Evolutionary conservation across 192 early-diverging fungal genomes (phyloP), one percentile per base, ranked within the genome.

Genomic region (Funneliformis geosporum): DNA sequence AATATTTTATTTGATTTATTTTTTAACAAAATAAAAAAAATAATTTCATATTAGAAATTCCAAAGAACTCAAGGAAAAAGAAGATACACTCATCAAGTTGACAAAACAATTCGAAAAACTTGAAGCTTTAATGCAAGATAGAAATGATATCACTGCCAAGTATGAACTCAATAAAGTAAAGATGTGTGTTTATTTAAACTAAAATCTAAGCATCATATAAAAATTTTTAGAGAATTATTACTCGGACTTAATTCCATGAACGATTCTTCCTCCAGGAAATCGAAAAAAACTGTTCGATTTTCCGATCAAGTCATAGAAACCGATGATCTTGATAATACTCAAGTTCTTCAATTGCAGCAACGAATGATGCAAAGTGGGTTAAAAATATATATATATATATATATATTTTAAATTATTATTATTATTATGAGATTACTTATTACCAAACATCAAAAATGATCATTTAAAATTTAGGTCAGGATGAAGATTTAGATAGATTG

Each of bases 401-500:
- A 61, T 60, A 0, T 42, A 73, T 60, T 43, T 71, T 38, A 9
- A 28, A 23, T 50, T 28, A 60, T 21, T 67, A 50, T 25, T 40
- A 18, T 38, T 79, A 61, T 47, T 68, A 14, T 81, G 50, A 40
- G 3, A 39, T 50, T 7, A 55, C 14, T 69, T 21, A 61, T 50
- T 9, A 28, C 4, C 47, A 50, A 16, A 8, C 76, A 47, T 39
- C n/a, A 21, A 74, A 18, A 6, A 25, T 61, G 50, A 66, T 46
- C 25, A 38, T 73, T 16, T 67, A 64, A 38, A 42, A 59, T 23
- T 11, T 83, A 93, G 93, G 93, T 75, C 94, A 95, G 83, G 94
- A 95, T 83, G 78, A 86, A n/a, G 90, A 91, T 72, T 78, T 95
- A 59, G 94, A 95, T 83, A 84, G 84, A 62, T 82, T 95, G 12